phyloP scores from a whole-genome alignment of 495 filamentous ascomycete species.

The Daldinia grandis region DNA sequence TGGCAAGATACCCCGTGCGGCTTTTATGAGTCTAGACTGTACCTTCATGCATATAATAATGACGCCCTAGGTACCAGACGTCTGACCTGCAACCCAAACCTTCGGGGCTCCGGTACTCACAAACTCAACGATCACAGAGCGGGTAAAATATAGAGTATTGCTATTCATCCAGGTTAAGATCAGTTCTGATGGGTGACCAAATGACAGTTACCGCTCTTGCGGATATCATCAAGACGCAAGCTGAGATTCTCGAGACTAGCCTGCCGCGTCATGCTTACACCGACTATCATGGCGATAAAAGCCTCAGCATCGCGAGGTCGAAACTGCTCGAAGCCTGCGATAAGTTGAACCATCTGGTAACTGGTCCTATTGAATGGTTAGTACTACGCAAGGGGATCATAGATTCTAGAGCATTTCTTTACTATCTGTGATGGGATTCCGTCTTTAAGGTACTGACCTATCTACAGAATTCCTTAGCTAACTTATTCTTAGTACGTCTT shows the following conservation, averaged over 20 bases:
- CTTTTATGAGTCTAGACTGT: constrained; percentile 33
- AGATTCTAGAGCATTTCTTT: background rate
- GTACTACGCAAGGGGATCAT: background rate
- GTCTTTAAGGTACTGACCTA: too few relatives aligned
- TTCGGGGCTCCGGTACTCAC: constrained; percentile 3
- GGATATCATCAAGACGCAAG: constrained; percentile 37
- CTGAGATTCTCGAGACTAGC: constrained; percentile 37
- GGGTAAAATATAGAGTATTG: background rate
- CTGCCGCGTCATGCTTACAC: constrained; percentile 36
- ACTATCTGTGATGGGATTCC: background rate
- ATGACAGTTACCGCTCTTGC: constrained; percentile 41
- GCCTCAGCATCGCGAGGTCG: constrained; percentile 40
- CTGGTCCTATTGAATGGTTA: constrained; percentile 40
- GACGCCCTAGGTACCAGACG: constrained; percentile 6
- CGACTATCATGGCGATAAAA: constrained; percentile 39
- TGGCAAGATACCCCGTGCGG: constrained; percentile 34
- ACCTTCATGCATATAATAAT: constrained; percentile 30
- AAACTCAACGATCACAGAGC: constrained; percentile 8
- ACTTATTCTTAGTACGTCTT: constrained; percentile 24
- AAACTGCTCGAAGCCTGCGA: constrained; percentile 41
- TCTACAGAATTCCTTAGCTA: background rate
- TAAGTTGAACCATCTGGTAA: constrained; percentile 38
- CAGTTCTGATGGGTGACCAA: constrained; percentile 35
- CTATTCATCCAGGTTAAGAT: background rate
- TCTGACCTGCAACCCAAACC: constrained; percentile 1